phyloP scores from a whole-genome alignment of 169 alveolate species.

The Plasmodium adleri region DNA sequence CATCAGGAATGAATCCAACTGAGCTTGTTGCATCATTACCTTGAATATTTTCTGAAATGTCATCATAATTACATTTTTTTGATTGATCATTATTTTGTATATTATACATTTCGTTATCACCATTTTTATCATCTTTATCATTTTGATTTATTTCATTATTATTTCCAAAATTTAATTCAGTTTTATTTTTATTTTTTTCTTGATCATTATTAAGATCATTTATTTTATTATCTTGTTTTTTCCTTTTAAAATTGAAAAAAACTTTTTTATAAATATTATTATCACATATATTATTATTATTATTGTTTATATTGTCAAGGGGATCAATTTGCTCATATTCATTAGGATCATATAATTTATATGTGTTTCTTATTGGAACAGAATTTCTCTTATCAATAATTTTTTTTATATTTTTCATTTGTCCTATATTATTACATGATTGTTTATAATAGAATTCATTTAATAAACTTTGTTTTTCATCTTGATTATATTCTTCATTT shows the following conservation, averaged over 20 bases:
- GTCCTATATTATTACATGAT: neutral
- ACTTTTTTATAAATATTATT: slow-evolving; percentile 2
- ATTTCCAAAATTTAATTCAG: neutral
- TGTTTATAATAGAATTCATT: slow-evolving; percentile 26
- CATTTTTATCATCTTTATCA: neutral
- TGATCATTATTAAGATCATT: neutral
- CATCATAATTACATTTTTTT: neutral
- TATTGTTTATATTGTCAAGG: no score
- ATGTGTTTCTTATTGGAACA: neutral
- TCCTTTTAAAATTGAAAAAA: neutral
- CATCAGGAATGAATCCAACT: neutral
- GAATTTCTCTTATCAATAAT: slow-evolving; percentile 4
- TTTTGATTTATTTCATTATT: no score
- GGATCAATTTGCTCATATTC: no score
- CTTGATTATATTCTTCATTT: slow-evolving; percentile 39
- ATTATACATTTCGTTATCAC: neutral
- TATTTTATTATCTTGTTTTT: neutral
- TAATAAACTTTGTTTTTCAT: slow-evolving; percentile 39
- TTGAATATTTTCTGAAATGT: neutral
- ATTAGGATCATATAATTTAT: no score
- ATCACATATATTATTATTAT: no score
- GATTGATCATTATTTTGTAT: neutral
- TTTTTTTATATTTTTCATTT: neutral
- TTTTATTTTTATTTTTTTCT: neutral
- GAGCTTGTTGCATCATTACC: no score